Base-by-base conservation (phyloP, 2,329 filamentous ascomycete genomes). In the Torrubiella hemipterigena region DNA sequence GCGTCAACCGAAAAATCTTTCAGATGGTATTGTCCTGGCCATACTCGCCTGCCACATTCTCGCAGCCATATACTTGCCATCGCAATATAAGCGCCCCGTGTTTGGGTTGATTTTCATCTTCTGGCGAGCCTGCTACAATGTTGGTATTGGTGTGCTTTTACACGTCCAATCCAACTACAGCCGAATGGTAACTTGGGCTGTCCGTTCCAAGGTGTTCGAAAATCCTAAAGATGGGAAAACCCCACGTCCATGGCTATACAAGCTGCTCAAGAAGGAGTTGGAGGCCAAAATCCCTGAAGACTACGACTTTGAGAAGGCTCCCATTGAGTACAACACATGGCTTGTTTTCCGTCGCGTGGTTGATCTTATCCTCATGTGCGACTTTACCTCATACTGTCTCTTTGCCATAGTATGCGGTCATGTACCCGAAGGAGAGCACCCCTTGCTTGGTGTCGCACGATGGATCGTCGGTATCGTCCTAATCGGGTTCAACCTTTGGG, bases 271-370 rank as follows among this genome's bases (percentile, higher is more conserved):
- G 57, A 67, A 69, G 37, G 91, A 98, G 58, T 70, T 95, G 55
- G 87, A 96, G 60, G 81, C 84, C 46, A 96, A 98, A 61, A 93
- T 98, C 39, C 80, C 83, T 4, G 71, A 81, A 48, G 86, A 98
- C 61, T 98, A 96, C 63, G 77, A 78, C 41, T 94, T 98, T 50
- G 87, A 93, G 46, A 73, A 82, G 45, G 89, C 89, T 1, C 91
- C 91, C 12, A 67, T 96, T 54, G 91, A 98, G 69, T 98, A 96
- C 71, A 98, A 98, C 62, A 94, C 91, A 25, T 98, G 91, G 91
- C 72, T 98, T 34, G 75, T 95, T 43, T 98, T 98, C 63, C 80
- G 91, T 44, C 79, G 91, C 46, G 73, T 96, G 19, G 91, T 96
- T 51, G 91, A 98, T 61, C 63, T 98, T 54, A 95, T 96, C 52